These are phyloP conservation scores for Hirschfeldia incana DNA, from an alignment of 345 rosid species.

Conservation along the genomic window DNA sequence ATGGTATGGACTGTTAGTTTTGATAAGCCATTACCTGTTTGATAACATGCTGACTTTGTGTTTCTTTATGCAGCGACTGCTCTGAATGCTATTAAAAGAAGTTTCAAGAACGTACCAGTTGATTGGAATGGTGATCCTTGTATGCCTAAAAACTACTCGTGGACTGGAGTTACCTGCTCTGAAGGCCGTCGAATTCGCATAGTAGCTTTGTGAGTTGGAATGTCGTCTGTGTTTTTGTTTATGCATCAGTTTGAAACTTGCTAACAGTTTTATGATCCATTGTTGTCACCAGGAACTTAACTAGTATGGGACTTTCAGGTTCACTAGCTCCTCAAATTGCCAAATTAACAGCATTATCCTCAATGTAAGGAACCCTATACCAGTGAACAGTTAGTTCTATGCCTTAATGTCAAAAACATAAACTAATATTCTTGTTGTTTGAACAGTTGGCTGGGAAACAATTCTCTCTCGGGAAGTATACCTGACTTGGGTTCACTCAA, in stretches of 20 bases:
- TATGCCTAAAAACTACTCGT: constrained; percentile 59
- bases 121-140: constrained; percentile 98
- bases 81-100: constrained; percentile 48
- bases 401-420: not conserved
- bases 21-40: not conserved
- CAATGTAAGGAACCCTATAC: constrained; percentile 56
- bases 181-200: constrained; percentile 67
- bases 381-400: not conserved
- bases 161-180: constrained; percentile 80
- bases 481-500: constrained; percentile 68
- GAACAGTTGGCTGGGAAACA: constrained; percentile 74
- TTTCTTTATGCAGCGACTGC: constrained; percentile 31
- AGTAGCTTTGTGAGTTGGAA: constrained; percentile 62
- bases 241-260: constrained; percentile 4
- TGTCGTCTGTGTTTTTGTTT: not conserved
- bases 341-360: constrained; percentile 67
- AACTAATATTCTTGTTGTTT: constrained; percentile 27
- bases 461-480: constrained; percentile 61
- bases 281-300: constrained; percentile 61
- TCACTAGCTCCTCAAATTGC: constrained; percentile 56
- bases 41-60: constrained; percentile 1
- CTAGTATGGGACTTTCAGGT: constrained; percentile 71
- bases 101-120: constrained; percentile 54
- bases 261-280: constrained; percentile 9
- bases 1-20: constrained; percentile 55